Evolutionary conservation across 2,329 filamentous ascomycete species (phyloP).

Genomic region (Cytospora mali): DNA sequence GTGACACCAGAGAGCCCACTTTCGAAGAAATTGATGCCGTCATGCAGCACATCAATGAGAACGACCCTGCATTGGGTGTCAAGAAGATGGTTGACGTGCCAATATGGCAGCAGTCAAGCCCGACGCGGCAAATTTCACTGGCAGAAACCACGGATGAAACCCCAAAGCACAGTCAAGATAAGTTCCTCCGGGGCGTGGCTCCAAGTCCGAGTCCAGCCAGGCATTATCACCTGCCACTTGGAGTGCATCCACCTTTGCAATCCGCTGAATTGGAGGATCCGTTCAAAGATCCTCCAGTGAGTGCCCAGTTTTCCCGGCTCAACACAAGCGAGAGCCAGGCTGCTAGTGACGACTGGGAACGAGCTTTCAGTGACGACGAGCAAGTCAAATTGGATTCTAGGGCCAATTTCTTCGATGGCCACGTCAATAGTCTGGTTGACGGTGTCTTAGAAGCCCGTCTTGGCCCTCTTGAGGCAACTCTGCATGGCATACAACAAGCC

Average conservation of each 20-base stretch:
- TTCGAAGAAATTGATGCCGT: slow-evolving; percentile 91
- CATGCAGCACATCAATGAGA: slow-evolving; percentile 81
- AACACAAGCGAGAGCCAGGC: slow-evolving; percentile 66
- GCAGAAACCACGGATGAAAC: slow-evolving; percentile 48
- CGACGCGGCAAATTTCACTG: slow-evolving; percentile 42
- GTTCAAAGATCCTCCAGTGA: slow-evolving; percentile 56
- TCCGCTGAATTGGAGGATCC: slow-evolving; percentile 64
- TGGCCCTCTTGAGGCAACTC: slow-evolving; percentile 76
- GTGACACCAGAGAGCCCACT: slow-evolving; percentile 44
- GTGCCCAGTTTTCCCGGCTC: slow-evolving; percentile 57
- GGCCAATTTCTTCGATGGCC: slow-evolving; percentile 86
- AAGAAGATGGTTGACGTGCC: slow-evolving; percentile 60
- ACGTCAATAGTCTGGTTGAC: slow-evolving; percentile 84
- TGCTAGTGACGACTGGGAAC: slow-evolving; percentile 93
- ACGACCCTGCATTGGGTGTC: slow-evolving; percentile 72
- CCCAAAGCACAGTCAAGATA: slow-evolving; percentile 56
- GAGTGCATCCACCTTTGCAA: slow-evolving; percentile 49
- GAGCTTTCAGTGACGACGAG: slow-evolving; percentile 78
- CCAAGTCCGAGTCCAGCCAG: slow-evolving; percentile 74
- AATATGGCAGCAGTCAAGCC: slow-evolving; percentile 50
- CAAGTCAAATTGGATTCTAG: slow-evolving; percentile 81
- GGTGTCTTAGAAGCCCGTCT: slow-evolving; percentile 75
- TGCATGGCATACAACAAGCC: slow-evolving; percentile 74
- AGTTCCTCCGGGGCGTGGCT: slow-evolving; percentile 66
- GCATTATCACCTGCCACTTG: slow-evolving; percentile 51